These are phyloP conservation scores for Vachellia collinsii DNA, from an alignment of 306 rosid genomes.

Conservation along the genomic window DNA sequence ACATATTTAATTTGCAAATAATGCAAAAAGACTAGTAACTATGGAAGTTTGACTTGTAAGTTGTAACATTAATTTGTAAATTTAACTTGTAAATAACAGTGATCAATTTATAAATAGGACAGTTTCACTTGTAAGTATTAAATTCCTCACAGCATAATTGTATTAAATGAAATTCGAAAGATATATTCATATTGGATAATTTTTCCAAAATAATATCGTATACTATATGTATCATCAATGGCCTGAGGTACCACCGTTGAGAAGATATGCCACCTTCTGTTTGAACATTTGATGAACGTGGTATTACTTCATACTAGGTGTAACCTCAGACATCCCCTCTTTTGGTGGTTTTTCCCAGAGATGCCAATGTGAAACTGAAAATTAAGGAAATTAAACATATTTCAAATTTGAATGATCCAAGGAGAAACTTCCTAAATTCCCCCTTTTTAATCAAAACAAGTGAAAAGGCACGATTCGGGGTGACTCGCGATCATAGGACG, in stretches of 20 bases:
- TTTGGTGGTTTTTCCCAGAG: not conserved
- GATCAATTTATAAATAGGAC: too few species aligned
- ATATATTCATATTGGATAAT: too few species aligned
- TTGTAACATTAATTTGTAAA: not conserved
- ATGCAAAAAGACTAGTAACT: too few species aligned
- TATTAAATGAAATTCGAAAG: too few species aligned
- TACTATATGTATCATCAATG: too few species aligned
- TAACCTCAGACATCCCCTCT: not conserved
- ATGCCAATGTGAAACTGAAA: not conserved
- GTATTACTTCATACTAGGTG: not conserved
- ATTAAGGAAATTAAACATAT: not conserved
- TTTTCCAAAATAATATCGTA: too few species aligned
- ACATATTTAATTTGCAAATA: not conserved
- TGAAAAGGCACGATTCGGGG: not conserved
- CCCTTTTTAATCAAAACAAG: too few species aligned
- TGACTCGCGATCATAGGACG: not conserved
- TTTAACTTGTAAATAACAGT: not conserved
- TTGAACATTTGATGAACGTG: not conserved
- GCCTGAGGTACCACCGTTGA: not conserved
- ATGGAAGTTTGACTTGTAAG: not conserved
- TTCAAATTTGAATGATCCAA: not conserved
- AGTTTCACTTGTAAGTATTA: too few species aligned
- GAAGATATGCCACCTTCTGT: not conserved
- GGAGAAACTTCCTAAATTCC: too few species aligned
- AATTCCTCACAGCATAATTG: too few species aligned